Percentiles rank a stretch among this genome's conserved stretches.
These are phyloP conservation scores for Hyphochytrium catenoides DNA, from an alignment of 352 stramenopile genomes.

Conservation along the genomic window DNA sequence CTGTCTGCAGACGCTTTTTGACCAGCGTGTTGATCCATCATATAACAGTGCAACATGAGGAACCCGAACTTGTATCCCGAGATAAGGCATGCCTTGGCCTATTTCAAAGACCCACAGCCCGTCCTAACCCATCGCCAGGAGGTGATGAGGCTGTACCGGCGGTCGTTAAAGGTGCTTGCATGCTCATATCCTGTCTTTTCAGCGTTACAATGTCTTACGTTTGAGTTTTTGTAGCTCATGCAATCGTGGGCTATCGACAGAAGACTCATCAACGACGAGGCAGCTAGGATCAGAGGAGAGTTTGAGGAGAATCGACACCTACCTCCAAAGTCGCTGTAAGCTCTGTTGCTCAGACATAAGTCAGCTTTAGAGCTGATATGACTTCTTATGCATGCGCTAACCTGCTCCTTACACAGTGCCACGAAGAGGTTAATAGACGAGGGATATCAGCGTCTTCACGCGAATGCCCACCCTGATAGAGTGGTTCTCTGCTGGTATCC, in stretches of 20 bases:
- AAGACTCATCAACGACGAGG: conserved; percentile 82
- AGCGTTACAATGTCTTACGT: too few relatives aligned
- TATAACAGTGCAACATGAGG: too few relatives aligned
- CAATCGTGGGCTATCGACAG: conserved; percentile 82
- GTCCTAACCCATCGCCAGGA: conserved; percentile 67
- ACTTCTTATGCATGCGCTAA: neutral
- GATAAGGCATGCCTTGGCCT: too few relatives aligned
- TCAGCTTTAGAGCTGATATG: neutral
- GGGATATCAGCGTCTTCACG: conserved; percentile 70
- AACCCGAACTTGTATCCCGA: too few relatives aligned
- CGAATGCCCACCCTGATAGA: conserved; percentile 85
- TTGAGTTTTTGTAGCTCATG: too few relatives aligned
- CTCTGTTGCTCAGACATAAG: neutral
- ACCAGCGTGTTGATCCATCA: too few relatives aligned
- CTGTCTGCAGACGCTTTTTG: too few relatives aligned
- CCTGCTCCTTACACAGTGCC: conserved; percentile 12
- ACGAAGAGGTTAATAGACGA: conserved; percentile 62
- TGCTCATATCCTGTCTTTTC: too few relatives aligned
- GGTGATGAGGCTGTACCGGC: conserved; percentile 76
- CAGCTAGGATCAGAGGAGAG: conserved; percentile 66
- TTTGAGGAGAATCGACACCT: conserved; percentile 63
- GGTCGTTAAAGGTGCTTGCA: conserved; percentile 84
- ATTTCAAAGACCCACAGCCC: too few relatives aligned
- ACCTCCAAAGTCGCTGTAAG: conserved; percentile 26
- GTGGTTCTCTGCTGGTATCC: conserved; percentile 96